These are phyloP conservation scores for Zygosaccharomyces bailii DNA, from an alignment of 805 yeast species.

Conservation along the genomic window DNA sequence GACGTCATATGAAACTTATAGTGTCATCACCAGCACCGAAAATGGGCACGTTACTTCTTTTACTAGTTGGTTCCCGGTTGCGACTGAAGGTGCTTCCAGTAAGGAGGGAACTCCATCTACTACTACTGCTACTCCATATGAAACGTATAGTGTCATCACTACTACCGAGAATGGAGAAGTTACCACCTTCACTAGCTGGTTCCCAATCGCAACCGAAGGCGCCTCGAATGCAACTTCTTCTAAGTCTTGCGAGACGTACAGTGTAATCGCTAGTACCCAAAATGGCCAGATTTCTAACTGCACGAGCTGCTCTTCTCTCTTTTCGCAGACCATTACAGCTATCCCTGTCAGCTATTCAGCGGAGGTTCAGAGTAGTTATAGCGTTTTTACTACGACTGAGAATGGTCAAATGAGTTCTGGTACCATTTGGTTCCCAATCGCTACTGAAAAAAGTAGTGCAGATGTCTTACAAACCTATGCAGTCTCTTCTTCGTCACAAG, in stretches of 20 bases:
- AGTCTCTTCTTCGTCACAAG: constrained; percentile 4
- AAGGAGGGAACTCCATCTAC: too few relatives aligned
- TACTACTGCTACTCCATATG: not conserved
- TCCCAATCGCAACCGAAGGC: constrained; percentile 9
- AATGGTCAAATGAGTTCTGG: constrained; percentile 18
- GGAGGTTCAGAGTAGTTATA: too few relatives aligned
- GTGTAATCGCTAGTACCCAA: too few relatives aligned
- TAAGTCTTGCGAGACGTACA: too few relatives aligned
- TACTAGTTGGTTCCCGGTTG: not conserved
- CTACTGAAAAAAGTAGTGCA: not conserved
- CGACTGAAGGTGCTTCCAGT: not conserved
- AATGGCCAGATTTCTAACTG: too few relatives aligned
- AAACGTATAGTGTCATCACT: constrained; percentile 20
- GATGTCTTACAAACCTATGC: not conserved
- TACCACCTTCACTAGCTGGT: constrained; percentile 1
- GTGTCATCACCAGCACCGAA: constrained; percentile 17
- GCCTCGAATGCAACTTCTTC: not conserved
- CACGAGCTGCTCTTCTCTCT: too few relatives aligned
- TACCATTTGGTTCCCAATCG: constrained; percentile 30
- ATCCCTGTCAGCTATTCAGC: too few relatives aligned
- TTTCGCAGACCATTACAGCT: too few relatives aligned
- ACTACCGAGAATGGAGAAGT: constrained; percentile 14
- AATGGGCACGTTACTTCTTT: constrained; percentile 13
- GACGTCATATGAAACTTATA: constrained; percentile 11
- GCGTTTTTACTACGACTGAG: not conserved